Percentiles rank a stretch among this genome's conserved stretches.
These are phyloP conservation scores for Stentor coeruleus DNA, from an alignment of 73 alveolate genomes.

Conservation along the genomic window DNA sequence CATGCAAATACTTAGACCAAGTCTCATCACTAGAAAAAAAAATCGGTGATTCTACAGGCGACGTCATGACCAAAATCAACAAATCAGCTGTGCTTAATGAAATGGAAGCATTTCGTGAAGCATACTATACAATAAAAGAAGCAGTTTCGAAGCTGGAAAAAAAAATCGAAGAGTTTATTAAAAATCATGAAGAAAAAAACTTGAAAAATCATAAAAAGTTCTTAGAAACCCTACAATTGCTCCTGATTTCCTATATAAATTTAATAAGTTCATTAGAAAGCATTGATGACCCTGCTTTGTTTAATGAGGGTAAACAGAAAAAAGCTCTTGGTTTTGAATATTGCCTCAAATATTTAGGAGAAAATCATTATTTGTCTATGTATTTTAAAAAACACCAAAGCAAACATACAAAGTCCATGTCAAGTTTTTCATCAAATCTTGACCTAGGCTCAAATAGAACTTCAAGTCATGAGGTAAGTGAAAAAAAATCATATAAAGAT, in stretches of 20 bases:
- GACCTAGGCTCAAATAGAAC: not conserved
- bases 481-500: too few species aligned
- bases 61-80: not conserved
- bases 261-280: not conserved
- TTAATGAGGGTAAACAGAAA: not conserved
- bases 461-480: not conserved
- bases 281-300: not conserved
- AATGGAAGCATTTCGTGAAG: slow-evolving; percentile 5
- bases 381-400: not conserved
- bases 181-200: not conserved
- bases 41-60: not conserved
- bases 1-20: not conserved
- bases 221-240: not conserved
- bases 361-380: not conserved
- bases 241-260: not conserved
- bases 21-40: not conserved
- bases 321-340: not conserved
- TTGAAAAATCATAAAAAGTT: slow-evolving; percentile 12
- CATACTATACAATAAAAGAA: not conserved
- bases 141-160: not conserved
- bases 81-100: slow-evolving; percentile 11
- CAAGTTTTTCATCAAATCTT: not conserved
- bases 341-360: not conserved
- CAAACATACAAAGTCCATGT: not conserved
- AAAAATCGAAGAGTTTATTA: not conserved